Base-by-base conservation (phyloP, 1,284 basidiomycete genomes). In the Somion occarium region DNA sequence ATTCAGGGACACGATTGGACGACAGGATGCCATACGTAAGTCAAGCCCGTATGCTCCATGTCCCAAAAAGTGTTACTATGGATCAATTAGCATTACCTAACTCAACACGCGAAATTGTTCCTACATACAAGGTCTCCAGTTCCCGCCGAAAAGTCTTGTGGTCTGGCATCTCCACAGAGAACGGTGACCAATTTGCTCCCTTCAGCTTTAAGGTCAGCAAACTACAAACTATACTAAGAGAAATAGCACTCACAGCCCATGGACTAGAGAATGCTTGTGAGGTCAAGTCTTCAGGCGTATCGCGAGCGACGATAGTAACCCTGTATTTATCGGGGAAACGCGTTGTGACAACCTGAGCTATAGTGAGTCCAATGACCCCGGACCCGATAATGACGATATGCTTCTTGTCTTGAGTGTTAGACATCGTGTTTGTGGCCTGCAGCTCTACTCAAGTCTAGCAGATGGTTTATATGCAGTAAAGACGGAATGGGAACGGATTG, bases 151-250 rank as follows among this genome's bases (percentile, higher is more conserved):
- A 60, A 18, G 64, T 63, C 42, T 69, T 65, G 48, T 59, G 64
- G 46, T 75, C 66, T 38, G 64, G 69, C 20, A n/a, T n/a, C n/a
- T 63, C 19, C 3, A 11, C 61, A 7, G 69, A 73, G 52, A 80
- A 77, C 3, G 84, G 81, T 15, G 77, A 76, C 82, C 83, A 87
- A 63, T 84, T 83, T 34, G 83, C 83, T 19, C 85, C 84, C 76
- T 83, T 57, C 15, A 1, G 34, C 25, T 34, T 15, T n/a, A 30
- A 30, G 26, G 41, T 51, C 27, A n/a, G 15, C 42, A 34, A 48
- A 48, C 13, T 41, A 24, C 34, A 13, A 15, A 34, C 38, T n/a
- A 19, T 22, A 23, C 30, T 22, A 49, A 24, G 15, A 19, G 5
- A 20, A 34, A 12, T 13, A 11, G 30, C 9, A 11, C 79, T 57